Percentiles rank a stretch among this genome's conserved stretches.
These are phyloP conservation scores for Solanum lycopersicoides DNA, from an alignment of 257 asterid genomes.

Conservation along the genomic window DNA sequence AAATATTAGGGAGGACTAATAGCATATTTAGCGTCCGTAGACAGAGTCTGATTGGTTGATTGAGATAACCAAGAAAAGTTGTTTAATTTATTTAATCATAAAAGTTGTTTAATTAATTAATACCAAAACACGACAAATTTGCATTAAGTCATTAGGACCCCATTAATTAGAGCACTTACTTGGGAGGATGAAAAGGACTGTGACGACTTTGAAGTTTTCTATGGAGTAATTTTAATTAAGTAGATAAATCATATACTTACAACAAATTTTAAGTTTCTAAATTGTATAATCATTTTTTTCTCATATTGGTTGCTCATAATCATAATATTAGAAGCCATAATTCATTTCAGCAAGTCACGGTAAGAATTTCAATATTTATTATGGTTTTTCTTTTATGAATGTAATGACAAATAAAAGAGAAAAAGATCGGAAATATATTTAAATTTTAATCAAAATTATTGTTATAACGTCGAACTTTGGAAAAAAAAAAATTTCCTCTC, in stretches of 20 bases:
- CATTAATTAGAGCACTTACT: background rate
- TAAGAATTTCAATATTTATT: background rate
- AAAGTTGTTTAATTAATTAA: background rate
- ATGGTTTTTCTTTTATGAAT: no score
- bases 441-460: no score
- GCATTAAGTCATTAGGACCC: background rate
- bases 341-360: background rate
- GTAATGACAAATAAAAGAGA: no score
- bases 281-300: background rate
- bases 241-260: background rate
- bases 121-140: slow-evolving; percentile 11
- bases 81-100: background rate
- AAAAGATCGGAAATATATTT: no score
- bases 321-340: background rate
- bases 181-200: background rate
- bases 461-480: no score
- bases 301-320: background rate
- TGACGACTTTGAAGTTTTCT: background rate
- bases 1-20: slow-evolving; percentile 16
- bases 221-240: background rate
- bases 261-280: background rate
- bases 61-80: slow-evolving; percentile 23
- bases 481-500: no score
- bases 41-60: slow-evolving; percentile 15
- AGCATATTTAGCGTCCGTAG: slow-evolving; percentile 22